Evolutionary conservation across 2,329 filamentous ascomycete genomes (phyloP), one percentile per base, ranked within the genome.

Genomic region (Thelonectria blattea): DNA sequence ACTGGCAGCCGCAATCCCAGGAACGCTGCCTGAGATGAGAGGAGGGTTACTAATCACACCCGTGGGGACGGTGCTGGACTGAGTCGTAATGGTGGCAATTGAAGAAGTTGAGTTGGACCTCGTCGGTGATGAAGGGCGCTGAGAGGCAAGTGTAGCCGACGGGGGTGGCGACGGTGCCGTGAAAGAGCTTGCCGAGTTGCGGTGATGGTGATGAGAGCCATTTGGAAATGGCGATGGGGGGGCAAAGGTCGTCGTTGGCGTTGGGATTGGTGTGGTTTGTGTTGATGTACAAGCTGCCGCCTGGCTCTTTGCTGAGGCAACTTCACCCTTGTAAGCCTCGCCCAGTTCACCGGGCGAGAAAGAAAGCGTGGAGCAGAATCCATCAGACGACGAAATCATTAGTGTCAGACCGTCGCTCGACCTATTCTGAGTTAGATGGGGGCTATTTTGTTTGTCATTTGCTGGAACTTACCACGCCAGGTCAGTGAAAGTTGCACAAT

Each of bases 401-500:
- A 99, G 80, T 1, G 81, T 82, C 30, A 77, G 69, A 34, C 83
- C 83, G 59, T 85, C 82, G 53, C 74, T 81, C 46, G 82, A 81
- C 80, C 81, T 81, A 53, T 24, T 9, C 37, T 58, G 72, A 64
- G n/a, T 48, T 58, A 70, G 80, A 68, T 77, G 6, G 70, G 53
- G 39, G 42, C 22, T 12, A 17, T 14, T n/a, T 20, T n/a, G 22
- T 22, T 14, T 48, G 22, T 8, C 45, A 9, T 30, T 8, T 30
- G 17, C 15, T 15, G 18, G 77, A 43, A 60, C 88, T 76, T 86
- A 97, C 95, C 95, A 99, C 34, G 92, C 90, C 60, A 99, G 80
- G 74, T 99, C 95, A 0, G 95, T 99, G 73, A 99, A 99, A 0
- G 95, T 98, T 5, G 95, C 93, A 75, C 94, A 97, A 76, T 99